Evolutionary conservation across 73 alveolate genomes (phyloP).

Genomic region (Stentor roeselii): DNA sequence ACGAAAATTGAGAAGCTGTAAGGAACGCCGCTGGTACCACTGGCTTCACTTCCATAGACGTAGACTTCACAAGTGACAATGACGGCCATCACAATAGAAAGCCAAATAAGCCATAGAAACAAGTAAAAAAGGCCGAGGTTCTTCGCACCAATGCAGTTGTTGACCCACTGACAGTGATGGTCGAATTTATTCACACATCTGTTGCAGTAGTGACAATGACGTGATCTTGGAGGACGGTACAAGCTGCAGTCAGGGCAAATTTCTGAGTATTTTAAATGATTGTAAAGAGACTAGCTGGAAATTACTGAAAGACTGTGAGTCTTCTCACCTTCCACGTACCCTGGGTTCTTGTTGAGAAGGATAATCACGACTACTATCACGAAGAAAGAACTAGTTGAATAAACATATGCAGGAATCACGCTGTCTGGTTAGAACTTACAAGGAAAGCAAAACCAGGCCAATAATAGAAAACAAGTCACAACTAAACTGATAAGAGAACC

Average conservation of each 20-base stretch:
- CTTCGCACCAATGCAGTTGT: constrained; percentile 36
- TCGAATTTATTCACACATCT: constrained; percentile 36
- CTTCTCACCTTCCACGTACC: constrained; percentile 10
- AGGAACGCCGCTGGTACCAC: not conserved
- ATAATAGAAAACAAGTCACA: not conserved
- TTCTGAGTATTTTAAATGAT: not conserved
- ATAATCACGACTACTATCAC: not conserved
- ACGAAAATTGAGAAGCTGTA: not conserved
- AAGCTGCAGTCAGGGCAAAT: constrained; percentile 35
- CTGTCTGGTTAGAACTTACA: not conserved
- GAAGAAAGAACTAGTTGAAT: not conserved
- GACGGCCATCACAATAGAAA: not conserved
- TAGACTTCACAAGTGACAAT: not conserved
- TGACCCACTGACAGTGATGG: constrained; percentile 41
- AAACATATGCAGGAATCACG: not conserved
- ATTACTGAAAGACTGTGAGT: not conserved
- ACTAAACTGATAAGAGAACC: not conserved
- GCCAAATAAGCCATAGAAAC: not conserved
- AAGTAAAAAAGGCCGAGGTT: constrained; percentile 15
- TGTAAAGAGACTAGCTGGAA: not conserved
- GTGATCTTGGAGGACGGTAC: constrained; percentile 29
- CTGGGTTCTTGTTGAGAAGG: constrained; percentile 2
- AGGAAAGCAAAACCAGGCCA: not conserved
- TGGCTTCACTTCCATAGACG: not conserved
- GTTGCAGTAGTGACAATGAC: constrained; percentile 38